Conservation (phyloP, 2,329 filamentous ascomycete genomes). For the Microthyrium microscopicum region DNA sequence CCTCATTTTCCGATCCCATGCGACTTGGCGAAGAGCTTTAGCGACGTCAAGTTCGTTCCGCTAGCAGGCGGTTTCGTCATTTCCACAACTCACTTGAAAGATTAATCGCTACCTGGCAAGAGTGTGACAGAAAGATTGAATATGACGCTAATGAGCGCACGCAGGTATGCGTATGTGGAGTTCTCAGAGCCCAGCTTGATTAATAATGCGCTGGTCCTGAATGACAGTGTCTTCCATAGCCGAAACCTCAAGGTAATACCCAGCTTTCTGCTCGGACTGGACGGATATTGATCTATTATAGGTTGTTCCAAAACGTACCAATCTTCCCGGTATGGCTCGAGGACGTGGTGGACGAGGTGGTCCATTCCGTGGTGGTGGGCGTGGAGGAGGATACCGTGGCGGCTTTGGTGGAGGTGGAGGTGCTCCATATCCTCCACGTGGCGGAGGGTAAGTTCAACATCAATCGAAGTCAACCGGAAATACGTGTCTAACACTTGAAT, state of each 20-base stretch:
- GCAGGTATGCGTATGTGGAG: conserved; percentile 95
- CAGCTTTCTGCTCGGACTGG: neutral
- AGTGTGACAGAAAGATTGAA: conserved; percentile 31
- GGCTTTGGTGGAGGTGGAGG: conserved; percentile 42
- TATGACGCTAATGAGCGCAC: conserved; percentile 29
- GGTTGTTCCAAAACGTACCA: conserved; percentile 87
- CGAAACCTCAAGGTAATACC: conserved; percentile 74
- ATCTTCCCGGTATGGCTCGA: conserved; percentile 85
- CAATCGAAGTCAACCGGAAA: neutral
- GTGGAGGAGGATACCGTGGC: conserved; percentile 29
- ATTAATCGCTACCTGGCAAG: conserved; percentile 44
- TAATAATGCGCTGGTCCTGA: conserved; percentile 81
- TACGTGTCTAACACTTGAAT: conserved; percentile 1
- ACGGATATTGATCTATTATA: conserved; percentile 16
- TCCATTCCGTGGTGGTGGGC: conserved; percentile 27
- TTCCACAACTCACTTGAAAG: too few species aligned
- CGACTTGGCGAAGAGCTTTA: neutral
- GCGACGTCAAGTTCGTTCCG: too few species aligned
- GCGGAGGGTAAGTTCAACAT: conserved; percentile 18
- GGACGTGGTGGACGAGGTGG: conserved; percentile 37
- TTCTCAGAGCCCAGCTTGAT: conserved; percentile 90
- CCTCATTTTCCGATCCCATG: neutral
- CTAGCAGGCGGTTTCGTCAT: too few species aligned
- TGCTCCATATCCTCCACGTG: conserved; percentile 24
- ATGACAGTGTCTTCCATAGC: conserved; percentile 90